Conservation (phyloP, 257 asterid species). For the Solanum bukasovii region DNA sequence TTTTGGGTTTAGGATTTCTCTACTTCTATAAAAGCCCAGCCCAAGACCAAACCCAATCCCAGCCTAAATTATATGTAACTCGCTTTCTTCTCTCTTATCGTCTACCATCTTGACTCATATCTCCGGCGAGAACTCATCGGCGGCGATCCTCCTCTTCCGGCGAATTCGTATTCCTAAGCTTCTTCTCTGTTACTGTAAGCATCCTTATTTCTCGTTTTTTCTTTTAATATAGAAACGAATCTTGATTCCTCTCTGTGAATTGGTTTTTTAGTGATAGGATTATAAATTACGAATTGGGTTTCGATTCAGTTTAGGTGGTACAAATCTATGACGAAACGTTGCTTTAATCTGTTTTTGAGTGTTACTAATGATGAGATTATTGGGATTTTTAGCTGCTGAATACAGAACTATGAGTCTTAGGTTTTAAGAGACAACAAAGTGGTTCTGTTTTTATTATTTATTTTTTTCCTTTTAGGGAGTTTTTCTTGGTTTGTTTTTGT, state of each 20-base stretch:
- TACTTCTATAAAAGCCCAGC: not conserved
- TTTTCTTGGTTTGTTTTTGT: not conserved
- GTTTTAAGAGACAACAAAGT: not conserved
- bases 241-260: not conserved
- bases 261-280: not conserved
- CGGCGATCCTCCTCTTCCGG: not conserved
- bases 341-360: not conserved
- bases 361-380: not conserved
- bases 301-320: not conserved
- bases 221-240: not conserved
- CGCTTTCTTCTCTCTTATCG: not conserved
- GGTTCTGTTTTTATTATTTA: not conserved
- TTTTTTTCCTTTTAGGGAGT: not conserved
- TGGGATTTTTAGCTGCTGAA: not conserved
- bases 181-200: not conserved
- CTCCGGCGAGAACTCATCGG: not conserved
- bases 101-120: not conserved
- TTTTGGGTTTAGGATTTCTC: not conserved
- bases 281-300: not conserved
- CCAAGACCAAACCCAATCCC: not conserved
- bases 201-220: not conserved
- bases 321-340: not conserved
- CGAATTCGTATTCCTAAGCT: not conserved
- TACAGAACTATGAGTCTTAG: not conserved
- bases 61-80: not conserved